Base-by-base conservation (phyloP, 257 asterid genomes). In the Verbascum thapsus region DNA sequence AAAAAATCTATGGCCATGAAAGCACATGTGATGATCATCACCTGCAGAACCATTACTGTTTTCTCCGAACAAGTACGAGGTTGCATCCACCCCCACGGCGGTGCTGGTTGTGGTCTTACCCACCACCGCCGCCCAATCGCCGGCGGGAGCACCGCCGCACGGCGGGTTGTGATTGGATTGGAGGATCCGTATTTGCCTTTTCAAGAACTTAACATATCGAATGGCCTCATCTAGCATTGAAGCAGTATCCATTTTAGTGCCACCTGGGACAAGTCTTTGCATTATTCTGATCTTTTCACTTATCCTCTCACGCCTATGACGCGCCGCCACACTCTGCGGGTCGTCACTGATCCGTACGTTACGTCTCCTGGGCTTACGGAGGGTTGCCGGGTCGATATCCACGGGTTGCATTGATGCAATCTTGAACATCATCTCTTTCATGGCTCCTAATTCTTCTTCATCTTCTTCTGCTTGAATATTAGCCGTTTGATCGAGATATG, bases 321-420 rank as follows among this genome's bases (percentile, higher is more conserved):
- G 77, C 20, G 98, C 98, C 1, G 98, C 98, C 1, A 90, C 87
- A 64, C 96, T 90, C 23, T 90, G 98, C 0, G 98, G 98, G 68
- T 90, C 98, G 10, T 90, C 88, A 66, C 98, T 91, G 54, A 91
- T 91, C 15, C 94, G 81, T 3, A 88, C 95, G 66, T 88, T 85
- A 6, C 94, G 73, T 43, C 96, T 74, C 30, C 81, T 67, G 0
- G 98, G 94, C 72, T 76, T 82, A 6, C 86, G 73, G 37, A 90
- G 58, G 0, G 95, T 77, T 48, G 91, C 79, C 0, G 96, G 96
- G 61, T 91, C 98, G 61, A 91, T 80, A 62, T 88, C 98, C 3
- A 91, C 91, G 0, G 98, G 96, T 49, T 91, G 98, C 98, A 91
- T 85, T 61, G 96, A 76, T 0, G 98, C 98, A 43, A 91, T 85